Base-by-base conservation (phyloP, 2,329 filamentous ascomycete species). In the Harringtonia lauricola region DNA sequence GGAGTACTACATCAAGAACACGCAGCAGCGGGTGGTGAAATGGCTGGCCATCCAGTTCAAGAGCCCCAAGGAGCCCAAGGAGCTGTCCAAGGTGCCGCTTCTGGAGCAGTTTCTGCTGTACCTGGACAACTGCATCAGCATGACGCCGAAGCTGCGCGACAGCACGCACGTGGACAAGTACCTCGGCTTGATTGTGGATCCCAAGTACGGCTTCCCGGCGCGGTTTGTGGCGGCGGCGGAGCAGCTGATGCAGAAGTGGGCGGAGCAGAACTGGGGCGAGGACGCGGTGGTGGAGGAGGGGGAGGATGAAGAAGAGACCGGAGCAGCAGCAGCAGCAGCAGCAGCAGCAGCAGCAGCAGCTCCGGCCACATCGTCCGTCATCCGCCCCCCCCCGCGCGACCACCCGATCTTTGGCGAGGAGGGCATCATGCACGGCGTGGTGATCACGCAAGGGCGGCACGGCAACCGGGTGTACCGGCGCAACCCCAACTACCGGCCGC, bases 351-450 rank as follows among this genome's bases (percentile, higher is more conserved):
- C 36, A 17, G 21, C 8, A 19, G 14, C 13, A 10, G 2, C 29
- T 2, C n/a, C 10, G 41, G 24, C 9, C 26, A 14, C 22, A n/a
- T 14, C 24, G 4, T n/a, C 15, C 17, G 9, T 14, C 8, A 18
- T 38, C 21, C 17, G 3, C 1, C 36, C 18, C 28, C 46, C 46
- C 8, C 38, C 41, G 3, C 37, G n/a, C 13, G 41, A 52, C 34
- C 56, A 62, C 26, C 53, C 51, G 1, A 55, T 60, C 41, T 63
- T 50, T 48, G 60, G 60, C 17, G 3, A 22, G 10, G 13, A 42
- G 2, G 57, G 59, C 5, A 56, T 60, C 35, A 60, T 60, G 55
- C 49, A 56, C 33, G 58, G 58, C 17, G 8, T 62, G 2, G 36
- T 49, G 2, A 31, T 47, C 31, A 43, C 45, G 30, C 15, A 21